Base-by-base conservation (phyloP, 495 filamentous ascomycete genomes). In the Trichoderma asperelloides region DNA sequence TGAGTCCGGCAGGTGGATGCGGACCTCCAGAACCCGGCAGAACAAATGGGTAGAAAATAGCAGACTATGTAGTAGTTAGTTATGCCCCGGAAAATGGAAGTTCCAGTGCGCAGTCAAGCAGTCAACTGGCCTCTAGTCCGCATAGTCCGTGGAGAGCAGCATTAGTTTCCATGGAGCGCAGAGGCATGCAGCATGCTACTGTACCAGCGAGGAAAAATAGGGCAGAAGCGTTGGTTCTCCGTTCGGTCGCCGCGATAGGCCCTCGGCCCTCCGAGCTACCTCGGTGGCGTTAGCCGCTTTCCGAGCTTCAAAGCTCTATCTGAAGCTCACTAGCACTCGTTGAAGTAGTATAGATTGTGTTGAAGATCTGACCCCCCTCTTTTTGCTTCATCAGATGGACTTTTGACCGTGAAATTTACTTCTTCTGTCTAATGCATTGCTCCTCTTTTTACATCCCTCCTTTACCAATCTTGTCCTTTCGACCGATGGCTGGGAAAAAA, bases 231-330 rank as follows among this genome's bases (percentile, higher is more conserved):
- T 18, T 47, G 33, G 16, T 60, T 33, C 55, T 60, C 55, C 55
- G 55, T 27, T 60, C 55, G 55, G 55, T 60, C 55, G 55, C 55
- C 55, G 55, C 55, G 47, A 60, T 12, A 13, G 13, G 0, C 0
- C 13, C 23, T 60, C 55, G 55, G 55, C 13, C 55, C 28, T 60
- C 55, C 55, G 55, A 60, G 55, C 25, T 60, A 0, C 25, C 27
- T 60, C 55, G 55, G 23, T 60, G 55, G 55, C 55, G 55, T 60
- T 60, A 60, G 30, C 55, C 23, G 55, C 55, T 28, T 30, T 60
- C 55, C 55, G 55, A 60, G 55, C 55, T 60, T 60, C 2, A 51
- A 51, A 23, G 18, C 21, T 21, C 9, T 21, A 51, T 60, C 11
- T 60, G 28, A 13, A 33, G 55, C 55, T 60, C 55, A 9, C 11